phyloP scores from a whole-genome alignment of 179 eudicot species.

The Beta lomatogona region DNA sequence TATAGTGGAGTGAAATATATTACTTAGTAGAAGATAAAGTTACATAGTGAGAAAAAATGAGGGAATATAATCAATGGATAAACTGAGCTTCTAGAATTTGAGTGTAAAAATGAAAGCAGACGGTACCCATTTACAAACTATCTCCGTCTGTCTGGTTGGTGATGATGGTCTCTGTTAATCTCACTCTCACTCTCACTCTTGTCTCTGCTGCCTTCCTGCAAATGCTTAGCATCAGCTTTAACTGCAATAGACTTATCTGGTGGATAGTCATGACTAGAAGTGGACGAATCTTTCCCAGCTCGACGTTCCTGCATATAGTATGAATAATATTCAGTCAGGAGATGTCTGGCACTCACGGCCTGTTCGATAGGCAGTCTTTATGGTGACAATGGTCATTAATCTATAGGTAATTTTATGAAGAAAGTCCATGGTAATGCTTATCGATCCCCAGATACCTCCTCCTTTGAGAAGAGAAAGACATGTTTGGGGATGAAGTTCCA shows the following conservation, averaged over 20 bases:
- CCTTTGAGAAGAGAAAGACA: too few species aligned
- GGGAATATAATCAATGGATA: constrained; percentile 23
- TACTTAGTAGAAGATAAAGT: constrained; percentile 33
- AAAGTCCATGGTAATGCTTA: too few species aligned
- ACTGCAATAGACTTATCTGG: constrained; percentile 35
- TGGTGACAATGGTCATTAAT: too few species aligned
- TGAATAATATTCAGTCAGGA: neutral
- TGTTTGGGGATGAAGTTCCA: too few species aligned
- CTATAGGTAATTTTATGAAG: too few species aligned
- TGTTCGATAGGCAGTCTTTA: too few species aligned
- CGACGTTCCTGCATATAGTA: constrained; percentile 55
- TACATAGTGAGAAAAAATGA: constrained; percentile 35
- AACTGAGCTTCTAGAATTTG: constrained; percentile 28
- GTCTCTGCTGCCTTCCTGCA: constrained; percentile 47
- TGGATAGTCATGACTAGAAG: constrained; percentile 32
- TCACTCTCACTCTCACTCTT: constrained; percentile 52
- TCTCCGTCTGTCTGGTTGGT: constrained; percentile 46
- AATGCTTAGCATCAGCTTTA: constrained; percentile 38
- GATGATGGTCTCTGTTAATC: constrained; percentile 43
- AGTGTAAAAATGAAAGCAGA: constrained; percentile 25
- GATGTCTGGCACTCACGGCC: neutral
- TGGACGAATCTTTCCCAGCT: constrained; percentile 44
- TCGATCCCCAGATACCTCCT: too few species aligned
- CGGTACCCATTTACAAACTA: constrained; percentile 42
- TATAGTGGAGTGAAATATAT: constrained; percentile 25